Conservation (phyloP, 2,329 filamentous ascomycete genomes). For the Botrytis porri region DNA sequence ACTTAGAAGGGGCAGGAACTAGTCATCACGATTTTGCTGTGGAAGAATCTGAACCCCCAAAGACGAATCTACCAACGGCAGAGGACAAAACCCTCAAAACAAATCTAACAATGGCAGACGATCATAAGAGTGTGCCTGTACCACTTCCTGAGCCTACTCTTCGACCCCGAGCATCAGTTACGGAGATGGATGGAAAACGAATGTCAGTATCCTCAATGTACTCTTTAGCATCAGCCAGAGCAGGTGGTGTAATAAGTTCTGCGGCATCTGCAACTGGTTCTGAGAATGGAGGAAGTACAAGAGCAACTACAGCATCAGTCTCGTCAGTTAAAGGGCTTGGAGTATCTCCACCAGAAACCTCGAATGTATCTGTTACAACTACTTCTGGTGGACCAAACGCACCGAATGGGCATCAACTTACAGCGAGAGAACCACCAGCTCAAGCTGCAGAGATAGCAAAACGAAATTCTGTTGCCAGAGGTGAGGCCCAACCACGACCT, state of each 20-base stretch:
- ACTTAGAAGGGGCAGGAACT: constrained; percentile 30
- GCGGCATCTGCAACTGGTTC: constrained; percentile 53
- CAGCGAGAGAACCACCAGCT: constrained; percentile 36
- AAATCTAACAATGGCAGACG: constrained; percentile 39
- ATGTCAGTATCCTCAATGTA: constrained; percentile 72
- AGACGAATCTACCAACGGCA: constrained; percentile 40
- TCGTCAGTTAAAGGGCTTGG: constrained; percentile 27
- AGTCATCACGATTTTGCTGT: constrained; percentile 44
- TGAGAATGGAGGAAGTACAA: constrained; percentile 41
- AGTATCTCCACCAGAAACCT: constrained; percentile 48
- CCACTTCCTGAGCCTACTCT: constrained; percentile 49
- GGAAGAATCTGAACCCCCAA: constrained; percentile 51
- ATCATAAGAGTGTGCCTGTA: constrained; percentile 24
- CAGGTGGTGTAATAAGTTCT: constrained; percentile 48
- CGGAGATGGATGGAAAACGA: constrained; percentile 58
- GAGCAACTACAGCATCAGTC: constrained; percentile 27
- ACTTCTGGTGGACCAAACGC: constrained; percentile 47
- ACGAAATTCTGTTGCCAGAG: constrained; percentile 35
- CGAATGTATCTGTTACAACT: constrained; percentile 53
- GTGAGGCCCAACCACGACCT: constrained; percentile 36
- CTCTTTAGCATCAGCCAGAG: constrained; percentile 58
- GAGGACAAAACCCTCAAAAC: constrained; percentile 42
- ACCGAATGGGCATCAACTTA: constrained; percentile 47
- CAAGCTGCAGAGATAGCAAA: constrained; percentile 37
- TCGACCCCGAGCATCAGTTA: constrained; percentile 47